Base-by-base conservation (phyloP, 139 green algal genomes). In the Tetradesmus obliquus region DNA sequence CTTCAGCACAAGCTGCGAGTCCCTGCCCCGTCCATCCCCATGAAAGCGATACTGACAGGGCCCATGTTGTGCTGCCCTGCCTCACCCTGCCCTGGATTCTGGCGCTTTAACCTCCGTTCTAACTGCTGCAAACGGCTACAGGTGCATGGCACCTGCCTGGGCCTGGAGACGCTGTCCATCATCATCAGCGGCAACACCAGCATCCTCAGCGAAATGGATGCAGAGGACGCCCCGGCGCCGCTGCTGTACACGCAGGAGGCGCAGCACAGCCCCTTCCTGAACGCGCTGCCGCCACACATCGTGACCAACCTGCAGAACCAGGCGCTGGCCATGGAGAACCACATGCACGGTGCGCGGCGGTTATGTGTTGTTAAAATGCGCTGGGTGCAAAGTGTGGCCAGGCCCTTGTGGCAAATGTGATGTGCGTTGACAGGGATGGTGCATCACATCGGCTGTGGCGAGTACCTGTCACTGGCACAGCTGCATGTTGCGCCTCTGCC, bases 251-350 rank as follows among this genome's bases (percentile, higher is more conserved):
- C 96, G 2, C 88, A 95, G 2, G 85, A 84, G 8, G 94, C 93
- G 0, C 17, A 86, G 1, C 74, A 82, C 57, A 95, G 90, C 79
- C 90, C 91, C 76, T 96, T 98, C 92, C 93, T 95, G 60, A 51
- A 66, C 9, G 88, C 80, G 9, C 91, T 98, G 92, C 96, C 97
- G 13, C 62, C 87, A 19, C 90, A 95, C 17, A 94, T 98, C 82
- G 87, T 95, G 7, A 12, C 90, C 15, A 92, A 95, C 85, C 93
- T 98, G 90, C 94, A 97, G 87, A 92, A 95, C 83, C 88, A 93
- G 71, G 92, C 96, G 1, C 95, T 97, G 79, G 95, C 97, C 9
- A 97, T 98, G 95, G 94, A 98, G 93, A 98, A 98, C 93, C 97
- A 98, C 88, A 85, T 57, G 10, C 91, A 96, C 55, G 97, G 97